Conservation (phyloP, 2,329 filamentous ascomycete species). For the Achaetomium macrosporum region DNA sequence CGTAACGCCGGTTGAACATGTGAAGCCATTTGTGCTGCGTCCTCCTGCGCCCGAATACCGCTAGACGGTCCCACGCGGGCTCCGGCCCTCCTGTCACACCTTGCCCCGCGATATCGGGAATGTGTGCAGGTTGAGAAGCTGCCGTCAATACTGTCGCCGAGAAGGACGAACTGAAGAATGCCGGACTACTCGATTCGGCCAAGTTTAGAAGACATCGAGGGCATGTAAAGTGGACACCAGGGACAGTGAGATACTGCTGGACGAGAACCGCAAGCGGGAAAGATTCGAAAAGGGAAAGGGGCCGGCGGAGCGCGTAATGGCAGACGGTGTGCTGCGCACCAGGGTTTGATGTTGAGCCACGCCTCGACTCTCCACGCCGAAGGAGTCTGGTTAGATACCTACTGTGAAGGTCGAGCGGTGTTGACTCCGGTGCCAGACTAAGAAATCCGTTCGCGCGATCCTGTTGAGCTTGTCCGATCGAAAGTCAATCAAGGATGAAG, state of each 20-base stretch:
- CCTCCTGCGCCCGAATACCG: conserved; percentile 3
- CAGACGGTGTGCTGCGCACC: too few relatives aligned
- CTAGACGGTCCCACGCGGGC: neutral
- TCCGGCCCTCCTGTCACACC: conserved; percentile 6
- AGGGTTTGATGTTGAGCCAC: too few relatives aligned
- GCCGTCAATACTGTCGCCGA: conserved; percentile 5
- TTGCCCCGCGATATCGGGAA: conserved; percentile 6
- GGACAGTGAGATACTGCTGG: conserved; percentile 8
- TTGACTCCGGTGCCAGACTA: too few relatives aligned
- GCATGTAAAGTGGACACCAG: conserved; percentile 24
- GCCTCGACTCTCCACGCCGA: too few relatives aligned
- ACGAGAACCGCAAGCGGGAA: conserved; percentile 5
- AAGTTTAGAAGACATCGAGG: conserved; percentile 24
- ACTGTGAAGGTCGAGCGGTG: neutral
- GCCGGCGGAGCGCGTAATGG: too few relatives aligned
- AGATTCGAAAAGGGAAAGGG: neutral
- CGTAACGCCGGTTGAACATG: conserved; percentile 30
- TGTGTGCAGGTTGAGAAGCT: conserved; percentile 6
- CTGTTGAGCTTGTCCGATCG: neutral
- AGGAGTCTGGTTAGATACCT: too few relatives aligned
- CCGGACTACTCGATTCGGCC: neutral
- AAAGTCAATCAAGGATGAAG: neutral
- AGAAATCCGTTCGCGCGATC: neutral
- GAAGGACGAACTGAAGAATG: neutral
- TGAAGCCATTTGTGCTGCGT: conserved; percentile 36